phyloP scores from a whole-genome alignment of 1,284 basidiomycete genomes.

The Marasmius tenuissimus region DNA sequence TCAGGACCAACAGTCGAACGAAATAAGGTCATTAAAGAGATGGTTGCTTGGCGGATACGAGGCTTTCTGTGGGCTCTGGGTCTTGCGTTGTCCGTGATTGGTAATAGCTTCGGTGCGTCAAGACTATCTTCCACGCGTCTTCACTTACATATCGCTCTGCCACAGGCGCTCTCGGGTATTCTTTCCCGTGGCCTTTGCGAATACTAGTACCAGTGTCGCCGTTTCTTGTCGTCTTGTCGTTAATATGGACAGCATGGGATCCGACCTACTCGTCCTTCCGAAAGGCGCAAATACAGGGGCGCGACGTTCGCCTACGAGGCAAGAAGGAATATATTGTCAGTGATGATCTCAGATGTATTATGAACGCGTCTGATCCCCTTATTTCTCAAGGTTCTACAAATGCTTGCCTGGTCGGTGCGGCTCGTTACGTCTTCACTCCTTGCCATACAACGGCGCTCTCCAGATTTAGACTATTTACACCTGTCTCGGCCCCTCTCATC shows the following conservation, averaged over 20 bases:
- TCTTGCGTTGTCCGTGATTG: conserved; percentile 41
- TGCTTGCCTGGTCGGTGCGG: conserved; percentile 55
- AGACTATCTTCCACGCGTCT: not conserved
- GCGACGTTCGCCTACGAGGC: conserved; percentile 62
- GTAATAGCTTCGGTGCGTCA: conserved; percentile 44
- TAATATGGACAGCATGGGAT: conserved; percentile 76
- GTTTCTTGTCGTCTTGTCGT: conserved; percentile 48
- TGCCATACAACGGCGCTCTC: conserved; percentile 38
- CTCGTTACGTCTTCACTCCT: conserved; percentile 50
- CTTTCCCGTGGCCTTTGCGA: conserved; percentile 23
- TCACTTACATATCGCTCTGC: conserved; percentile 1
- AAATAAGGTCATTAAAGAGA: conserved; percentile 41
- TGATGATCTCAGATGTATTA: conserved; percentile 7
- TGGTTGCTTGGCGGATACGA: conserved; percentile 60
- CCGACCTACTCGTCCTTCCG: conserved; percentile 66
- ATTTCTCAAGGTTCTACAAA: conserved; percentile 51
- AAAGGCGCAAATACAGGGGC: conserved; percentile 63
- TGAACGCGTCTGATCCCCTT: conserved; percentile 2
- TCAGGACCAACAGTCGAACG: conserved; percentile 37
- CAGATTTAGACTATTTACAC: conserved; percentile 39
- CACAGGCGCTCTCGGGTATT: conserved; percentile 32
- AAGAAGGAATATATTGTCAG: conserved; percentile 64
- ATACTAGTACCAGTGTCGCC: conserved; percentile 43
- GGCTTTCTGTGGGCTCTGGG: conserved; percentile 62
- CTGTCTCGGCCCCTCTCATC: conserved; percentile 32